Conservation (phyloP, 1,139 yeast genomes). For the Hyphopichia khmerensis region DNA sequence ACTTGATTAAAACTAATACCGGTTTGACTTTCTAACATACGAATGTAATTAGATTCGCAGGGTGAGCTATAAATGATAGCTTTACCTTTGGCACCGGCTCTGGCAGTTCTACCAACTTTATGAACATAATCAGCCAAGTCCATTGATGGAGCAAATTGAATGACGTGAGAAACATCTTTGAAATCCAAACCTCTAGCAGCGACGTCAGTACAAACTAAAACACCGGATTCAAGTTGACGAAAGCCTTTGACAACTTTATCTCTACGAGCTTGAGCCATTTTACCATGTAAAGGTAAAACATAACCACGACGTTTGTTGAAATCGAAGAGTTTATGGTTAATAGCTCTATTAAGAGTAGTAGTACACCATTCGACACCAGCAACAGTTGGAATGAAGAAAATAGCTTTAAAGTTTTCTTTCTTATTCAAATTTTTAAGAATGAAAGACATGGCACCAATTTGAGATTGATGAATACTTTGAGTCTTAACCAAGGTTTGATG, state of each 20-base stretch:
- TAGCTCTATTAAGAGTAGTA: constrained; percentile 15
- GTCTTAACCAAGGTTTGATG: constrained; percentile 62
- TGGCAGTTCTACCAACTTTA: constrained; percentile 94
- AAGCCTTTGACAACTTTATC: constrained; percentile 57
- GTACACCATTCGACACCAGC: constrained; percentile 54
- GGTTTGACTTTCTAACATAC: constrained; percentile 40
- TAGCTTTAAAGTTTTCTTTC: constrained; percentile 58
- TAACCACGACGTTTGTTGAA: constrained; percentile 7
- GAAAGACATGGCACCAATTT: constrained; percentile 53
- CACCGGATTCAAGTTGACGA: constrained; percentile 48
- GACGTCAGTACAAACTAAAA: constrained; percentile 85
- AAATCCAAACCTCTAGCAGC: constrained; percentile 97
- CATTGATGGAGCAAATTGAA: constrained; percentile 75
- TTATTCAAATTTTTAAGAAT: constrained; percentile 30
- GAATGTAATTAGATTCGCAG: constrained; percentile 49
- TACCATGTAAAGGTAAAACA: constrained; percentile 60
- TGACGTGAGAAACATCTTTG: constrained; percentile 78
- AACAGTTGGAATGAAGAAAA: constrained; percentile 81
- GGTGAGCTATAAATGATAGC: constrained; percentile 53
- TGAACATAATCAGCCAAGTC: constrained; percentile 82
- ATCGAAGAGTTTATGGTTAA: constrained; percentile 12
- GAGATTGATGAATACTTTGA: constrained; percentile 45
- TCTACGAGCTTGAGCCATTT: constrained; percentile 64
- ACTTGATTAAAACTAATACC: constrained; percentile 50
- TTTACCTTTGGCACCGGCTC: constrained; percentile 82